These are phyloP conservation scores for Xylaria sp. DNA, from an alignment of 2,329 filamentous ascomycete species.

Conservation along the genomic window DNA sequence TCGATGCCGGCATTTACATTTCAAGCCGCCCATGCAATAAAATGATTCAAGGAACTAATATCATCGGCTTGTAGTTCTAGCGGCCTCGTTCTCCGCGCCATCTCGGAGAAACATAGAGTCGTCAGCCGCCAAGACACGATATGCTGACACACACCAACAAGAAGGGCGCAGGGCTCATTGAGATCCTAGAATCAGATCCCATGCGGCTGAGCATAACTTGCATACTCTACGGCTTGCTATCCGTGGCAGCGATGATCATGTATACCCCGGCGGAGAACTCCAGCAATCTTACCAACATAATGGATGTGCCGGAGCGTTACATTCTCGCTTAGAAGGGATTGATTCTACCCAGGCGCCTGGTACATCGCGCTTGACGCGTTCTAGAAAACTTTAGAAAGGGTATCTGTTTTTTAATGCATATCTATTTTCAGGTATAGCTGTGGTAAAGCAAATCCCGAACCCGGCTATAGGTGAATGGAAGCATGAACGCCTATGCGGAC, in stretches of 20 bases:
- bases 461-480: background rate
- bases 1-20: background rate
- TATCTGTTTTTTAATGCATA: background rate
- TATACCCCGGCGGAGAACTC: background rate
- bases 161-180: background rate
- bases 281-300: background rate
- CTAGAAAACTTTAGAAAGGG: conserved; percentile 4
- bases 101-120: background rate
- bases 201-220: conserved; percentile 17
- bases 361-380: background rate
- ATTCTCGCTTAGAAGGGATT: background rate
- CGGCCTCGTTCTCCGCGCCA: background rate
- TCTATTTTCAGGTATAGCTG: conserved; percentile 6
- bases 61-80: background rate
- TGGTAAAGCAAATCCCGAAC: too few relatives aligned
- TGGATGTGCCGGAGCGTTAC: conserved; percentile 15
- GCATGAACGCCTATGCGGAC: background rate
- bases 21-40: background rate
- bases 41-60: background rate
- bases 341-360: background rate
- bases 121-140: conserved; percentile 21
- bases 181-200: conserved; percentile 10
- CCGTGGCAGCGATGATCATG: too few relatives aligned
- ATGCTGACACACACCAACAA: conserved; percentile 1
- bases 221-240: background rate